These are phyloP conservation scores for Globisporangium middletonii DNA, from an alignment of 352 stramenopile species.

Conservation along the genomic window DNA sequence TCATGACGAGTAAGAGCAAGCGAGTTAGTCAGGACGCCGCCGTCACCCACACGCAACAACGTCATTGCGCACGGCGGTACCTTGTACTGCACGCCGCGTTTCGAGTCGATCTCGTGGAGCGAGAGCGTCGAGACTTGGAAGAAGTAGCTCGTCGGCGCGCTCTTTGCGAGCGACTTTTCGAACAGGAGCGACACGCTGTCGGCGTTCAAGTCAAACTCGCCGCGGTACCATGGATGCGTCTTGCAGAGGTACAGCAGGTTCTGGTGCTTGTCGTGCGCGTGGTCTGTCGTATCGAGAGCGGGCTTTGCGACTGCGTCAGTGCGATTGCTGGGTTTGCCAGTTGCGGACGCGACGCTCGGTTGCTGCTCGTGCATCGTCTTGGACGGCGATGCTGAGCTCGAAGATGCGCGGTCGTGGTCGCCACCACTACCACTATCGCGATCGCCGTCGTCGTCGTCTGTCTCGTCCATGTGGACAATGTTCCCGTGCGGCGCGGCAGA, in stretches of 20 bases:
- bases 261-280: constrained; percentile 25
- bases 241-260: constrained; percentile 72
- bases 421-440: not conserved
- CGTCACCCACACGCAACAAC: not conserved
- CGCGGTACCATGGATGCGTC: constrained; percentile 72
- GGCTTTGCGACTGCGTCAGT: not conserved
- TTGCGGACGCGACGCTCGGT: too few species aligned
- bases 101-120: constrained; percentile 73
- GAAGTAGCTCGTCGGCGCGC: constrained; percentile 75
- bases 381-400: not conserved
- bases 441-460: constrained; percentile 15
- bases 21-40: constrained; percentile 1
- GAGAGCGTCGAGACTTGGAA: constrained; percentile 79
- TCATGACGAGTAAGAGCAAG: not conserved
- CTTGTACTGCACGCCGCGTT: constrained; percentile 82
- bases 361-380: not conserved
- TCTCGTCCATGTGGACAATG: constrained; percentile 68
- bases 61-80: constrained; percentile 15
- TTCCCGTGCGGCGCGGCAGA: constrained; percentile 50
- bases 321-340: too few species aligned
- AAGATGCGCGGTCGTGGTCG: too few species aligned
- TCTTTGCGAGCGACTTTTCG: constrained; percentile 71
- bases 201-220: constrained; percentile 67
- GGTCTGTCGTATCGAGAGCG: not conserved
- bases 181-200: constrained; percentile 76